These are phyloP conservation scores for Xanthoparmelia taractica DNA, from an alignment of 495 filamentous ascomycete genomes.

Conservation along the genomic window DNA sequence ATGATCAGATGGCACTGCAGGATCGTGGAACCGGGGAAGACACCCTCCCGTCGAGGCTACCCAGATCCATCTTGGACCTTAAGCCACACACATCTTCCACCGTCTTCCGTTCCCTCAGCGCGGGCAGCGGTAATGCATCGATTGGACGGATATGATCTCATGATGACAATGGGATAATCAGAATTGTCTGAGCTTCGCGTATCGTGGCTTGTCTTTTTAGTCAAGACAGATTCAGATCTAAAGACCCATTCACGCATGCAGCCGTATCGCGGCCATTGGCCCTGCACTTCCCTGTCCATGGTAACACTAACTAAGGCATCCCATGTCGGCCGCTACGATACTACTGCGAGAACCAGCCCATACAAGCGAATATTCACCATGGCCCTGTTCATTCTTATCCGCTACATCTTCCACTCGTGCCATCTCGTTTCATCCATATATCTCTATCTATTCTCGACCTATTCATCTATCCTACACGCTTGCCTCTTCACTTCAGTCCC, in stretches of 20 bases:
- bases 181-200: constrained; percentile 8
- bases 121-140: not conserved
- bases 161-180: not conserved
- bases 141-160: not conserved
- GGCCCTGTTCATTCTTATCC: not conserved
- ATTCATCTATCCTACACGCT: not conserved
- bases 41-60: not conserved
- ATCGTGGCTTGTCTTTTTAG: constrained; percentile 13
- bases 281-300: not conserved
- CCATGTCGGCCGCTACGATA: not conserved
- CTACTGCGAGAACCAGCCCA: not conserved
- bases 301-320: not conserved
- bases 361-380: not conserved
- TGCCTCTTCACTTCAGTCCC: not conserved
- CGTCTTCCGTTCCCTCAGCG: not conserved
- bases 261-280: constrained; percentile 10
- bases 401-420: not conserved
- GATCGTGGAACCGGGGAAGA: constrained; percentile 4
- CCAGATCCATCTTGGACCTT: constrained; percentile 3
- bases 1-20: not conserved
- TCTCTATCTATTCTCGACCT: not conserved
- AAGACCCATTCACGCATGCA: not conserved
- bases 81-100: not conserved
- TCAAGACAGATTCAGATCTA: constrained; percentile 2
- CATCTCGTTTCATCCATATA: not conserved